Conservation (phyloP, 2,329 filamentous ascomycete species). For the Fusarium pseudocircinatum region DNA sequence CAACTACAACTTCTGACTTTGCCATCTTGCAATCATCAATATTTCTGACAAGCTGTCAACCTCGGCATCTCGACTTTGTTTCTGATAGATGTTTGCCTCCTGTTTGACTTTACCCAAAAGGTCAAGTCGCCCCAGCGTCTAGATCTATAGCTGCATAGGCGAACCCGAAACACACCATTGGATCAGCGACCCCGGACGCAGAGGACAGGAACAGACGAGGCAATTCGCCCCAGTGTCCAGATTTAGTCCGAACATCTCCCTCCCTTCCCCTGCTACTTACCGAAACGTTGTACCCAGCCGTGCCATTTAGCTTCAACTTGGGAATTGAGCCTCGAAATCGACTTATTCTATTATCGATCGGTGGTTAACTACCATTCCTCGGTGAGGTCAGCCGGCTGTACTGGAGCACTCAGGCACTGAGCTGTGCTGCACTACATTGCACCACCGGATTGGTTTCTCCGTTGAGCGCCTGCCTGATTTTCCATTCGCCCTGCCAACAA, state of each 20-base stretch:
- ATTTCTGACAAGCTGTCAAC: not conserved
- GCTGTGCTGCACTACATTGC: not conserved
- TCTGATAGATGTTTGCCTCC: not conserved
- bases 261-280: not conserved
- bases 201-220: not conserved
- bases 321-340: not conserved
- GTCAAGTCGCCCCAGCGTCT: not conserved
- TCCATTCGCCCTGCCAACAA: not conserved
- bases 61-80: not conserved
- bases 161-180: slow-evolving; percentile 7
- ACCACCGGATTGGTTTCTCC: slow-evolving; percentile 28
- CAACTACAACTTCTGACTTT: not conserved
- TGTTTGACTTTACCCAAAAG: not conserved
- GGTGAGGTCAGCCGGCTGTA: not conserved
- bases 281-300: not conserved
- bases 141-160: not conserved
- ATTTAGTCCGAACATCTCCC: not conserved
- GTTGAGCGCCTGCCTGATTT: slow-evolving; percentile 8
- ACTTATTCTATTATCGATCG: slow-evolving; percentile 1
- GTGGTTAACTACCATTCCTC: not conserved
- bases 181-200: not conserved
- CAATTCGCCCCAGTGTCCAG: slow-evolving; percentile 3
- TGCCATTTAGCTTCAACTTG: not conserved
- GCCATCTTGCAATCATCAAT: not conserved
- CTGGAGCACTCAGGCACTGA: not conserved